These are phyloP conservation scores for Pythium insidiosum DNA, from an alignment of 352 stramenopile genomes.

Conservation along the genomic window DNA sequence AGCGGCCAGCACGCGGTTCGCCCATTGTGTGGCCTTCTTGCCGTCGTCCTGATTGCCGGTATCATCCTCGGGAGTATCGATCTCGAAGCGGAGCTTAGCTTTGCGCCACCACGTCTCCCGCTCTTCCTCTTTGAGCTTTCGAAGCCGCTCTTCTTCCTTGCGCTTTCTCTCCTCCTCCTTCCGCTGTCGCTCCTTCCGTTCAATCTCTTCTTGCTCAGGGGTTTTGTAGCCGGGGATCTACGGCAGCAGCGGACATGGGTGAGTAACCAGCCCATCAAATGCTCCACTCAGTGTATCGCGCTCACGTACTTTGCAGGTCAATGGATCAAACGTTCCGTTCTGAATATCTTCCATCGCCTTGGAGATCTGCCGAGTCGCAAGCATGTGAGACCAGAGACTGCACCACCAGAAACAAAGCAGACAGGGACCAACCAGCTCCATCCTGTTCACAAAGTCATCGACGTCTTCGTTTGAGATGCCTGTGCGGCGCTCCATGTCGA, in stretches of 20 bases:
- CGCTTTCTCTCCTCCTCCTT: constrained; percentile 30
- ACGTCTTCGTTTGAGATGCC: constrained; percentile 57
- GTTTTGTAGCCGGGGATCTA: constrained; percentile 79
- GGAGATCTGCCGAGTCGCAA: constrained; percentile 27
- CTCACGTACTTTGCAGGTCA: no score
- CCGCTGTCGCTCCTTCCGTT: constrained; percentile 26
- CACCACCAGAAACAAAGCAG: neutral
- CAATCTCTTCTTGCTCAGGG: constrained; percentile 54
- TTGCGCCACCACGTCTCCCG: constrained; percentile 58
- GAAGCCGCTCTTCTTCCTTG: constrained; percentile 31
- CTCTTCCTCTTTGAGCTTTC: constrained; percentile 45
- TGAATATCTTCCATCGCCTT: constrained; percentile 76
- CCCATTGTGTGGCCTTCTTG: constrained; percentile 21
- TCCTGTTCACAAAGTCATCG: constrained; percentile 59
- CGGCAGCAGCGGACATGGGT: no score
- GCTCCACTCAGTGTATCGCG: no score
- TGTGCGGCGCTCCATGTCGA: constrained; percentile 68
- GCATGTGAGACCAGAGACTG: neutral
- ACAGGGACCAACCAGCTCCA: constrained; percentile 43
- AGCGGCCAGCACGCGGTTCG: constrained; percentile 50
- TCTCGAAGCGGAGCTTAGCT: constrained; percentile 45
- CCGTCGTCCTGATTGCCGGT: constrained; percentile 5
- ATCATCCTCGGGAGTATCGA: constrained; percentile 11
- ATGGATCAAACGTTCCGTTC: constrained; percentile 66
- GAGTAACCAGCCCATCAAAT: no score